phyloP scores from a whole-genome alignment of 2,329 filamentous ascomycete genomes.

The Fusarium devonianum region DNA sequence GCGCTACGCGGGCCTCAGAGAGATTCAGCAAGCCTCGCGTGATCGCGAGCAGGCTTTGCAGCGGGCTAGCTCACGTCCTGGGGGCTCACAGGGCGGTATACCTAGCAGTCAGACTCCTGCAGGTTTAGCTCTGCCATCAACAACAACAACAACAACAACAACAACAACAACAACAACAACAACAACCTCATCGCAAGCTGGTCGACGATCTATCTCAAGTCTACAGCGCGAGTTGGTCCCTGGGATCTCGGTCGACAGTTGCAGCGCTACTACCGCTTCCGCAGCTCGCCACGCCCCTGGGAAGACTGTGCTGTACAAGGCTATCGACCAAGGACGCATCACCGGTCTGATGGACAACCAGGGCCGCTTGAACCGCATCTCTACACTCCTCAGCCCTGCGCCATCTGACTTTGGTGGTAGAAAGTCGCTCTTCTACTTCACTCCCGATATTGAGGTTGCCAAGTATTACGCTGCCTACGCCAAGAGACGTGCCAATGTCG shows the following conservation, averaged over 20 bases:
- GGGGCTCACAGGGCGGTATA: neutral
- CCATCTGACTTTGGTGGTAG: slow-evolving; percentile 15
- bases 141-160: too few species aligned
- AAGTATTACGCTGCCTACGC: slow-evolving; percentile 24
- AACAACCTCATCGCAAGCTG: neutral
- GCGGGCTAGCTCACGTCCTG: neutral
- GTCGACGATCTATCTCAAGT: neutral
- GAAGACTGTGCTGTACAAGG: slow-evolving; percentile 12
- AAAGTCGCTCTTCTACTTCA: slow-evolving; percentile 15
- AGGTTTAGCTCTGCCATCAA: too few species aligned
- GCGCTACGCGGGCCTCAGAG: slow-evolving; percentile 24
- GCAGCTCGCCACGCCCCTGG: neutral
- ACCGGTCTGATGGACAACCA: slow-evolving; percentile 8
- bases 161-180: neutral
- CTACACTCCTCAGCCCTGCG: slow-evolving; percentile 1
- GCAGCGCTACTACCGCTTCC: neutral
- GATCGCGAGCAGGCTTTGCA: slow-evolving; percentile 1
- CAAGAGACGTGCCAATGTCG: slow-evolving; percentile 19
- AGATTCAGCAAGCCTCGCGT: slow-evolving; percentile 10
- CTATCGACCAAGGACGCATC: slow-evolving; percentile 12
- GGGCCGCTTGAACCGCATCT: neutral
- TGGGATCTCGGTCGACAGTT: neutral
- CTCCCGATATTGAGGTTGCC: slow-evolving; percentile 16
- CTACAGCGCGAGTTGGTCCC: neutral
- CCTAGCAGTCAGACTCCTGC: neutral